Evolutionary conservation across 768 basidiomycete species (phyloP), one percentile per base, ranked within the genome.

Genomic region (Leccinellum albellum): DNA sequence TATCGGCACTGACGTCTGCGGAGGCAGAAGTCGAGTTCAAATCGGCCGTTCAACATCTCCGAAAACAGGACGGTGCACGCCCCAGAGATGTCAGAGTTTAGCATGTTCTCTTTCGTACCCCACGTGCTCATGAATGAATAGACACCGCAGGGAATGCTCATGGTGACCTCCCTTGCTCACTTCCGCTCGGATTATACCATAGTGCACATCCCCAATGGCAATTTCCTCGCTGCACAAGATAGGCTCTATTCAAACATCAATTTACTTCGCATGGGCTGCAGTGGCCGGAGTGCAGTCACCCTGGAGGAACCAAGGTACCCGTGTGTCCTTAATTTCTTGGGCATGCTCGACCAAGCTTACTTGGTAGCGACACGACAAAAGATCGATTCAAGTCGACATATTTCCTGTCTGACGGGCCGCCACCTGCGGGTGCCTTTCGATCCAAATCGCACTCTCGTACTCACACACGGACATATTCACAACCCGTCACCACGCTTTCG

Each of bases 131-230:
- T 53, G 42, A 35, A 28, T 33, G 31, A 26, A 28, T 57, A 87
- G 81, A 90, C 85, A 10, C 77, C 80, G 14, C 74, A 84, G 53
- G 91, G 91, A 50, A 73, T 79, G 24, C 77, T 94, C 64, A 85
- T 93, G 82, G 82, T 85, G 55, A 94, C 91, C 26, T 92, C 90
- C 12, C 82, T 94, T 26, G 88, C 89, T 45, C 87, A 89, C 75
- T 94, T 94, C 68, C 88, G 88, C 54, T 91, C 90, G 2, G 91
- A 93, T 76, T 89, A 84, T 69, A 89, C 89, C 55, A 91, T 93
- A 58, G 87, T 93, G 31, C 85, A 82, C 57, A 84, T 94, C 52
- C 89, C 89, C 0, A 73, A 78, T 46, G 91, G 72, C 13, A 77
- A 86, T 69, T 89, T 86, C 71, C 77, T 81, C 20, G 78, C 79